A percentile compares a stretch with the other conserved stretches of the same genome.
These are phyloP conservation scores for Camelina neglecta DNA, from an alignment of 345 rosid genomes.

Conservation along the genomic window DNA sequence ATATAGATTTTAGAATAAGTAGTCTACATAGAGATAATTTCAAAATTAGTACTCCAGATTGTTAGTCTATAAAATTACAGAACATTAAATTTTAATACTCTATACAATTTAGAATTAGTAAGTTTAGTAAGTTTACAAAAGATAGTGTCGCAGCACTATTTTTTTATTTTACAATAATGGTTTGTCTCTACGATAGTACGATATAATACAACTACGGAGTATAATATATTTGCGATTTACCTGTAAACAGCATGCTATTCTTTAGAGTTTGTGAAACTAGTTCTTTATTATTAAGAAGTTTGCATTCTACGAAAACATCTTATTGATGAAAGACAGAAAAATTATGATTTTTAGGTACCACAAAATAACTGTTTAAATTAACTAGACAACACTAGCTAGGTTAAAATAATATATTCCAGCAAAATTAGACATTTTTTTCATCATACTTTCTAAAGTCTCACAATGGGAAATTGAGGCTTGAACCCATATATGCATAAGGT, in stretches of 20 bases:
- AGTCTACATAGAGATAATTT: not conserved
- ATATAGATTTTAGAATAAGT: not conserved
- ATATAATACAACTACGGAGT: too few relatives aligned
- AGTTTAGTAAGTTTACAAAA: too few relatives aligned
- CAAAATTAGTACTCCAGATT: not conserved
- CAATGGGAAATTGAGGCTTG: not conserved
- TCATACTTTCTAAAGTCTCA: not conserved
- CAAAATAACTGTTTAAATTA: constrained; percentile 1
- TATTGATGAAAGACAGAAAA: not conserved
- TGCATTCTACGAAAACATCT: not conserved
- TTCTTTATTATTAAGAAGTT: too few relatives aligned
- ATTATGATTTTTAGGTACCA: not conserved
- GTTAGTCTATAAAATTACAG: too few relatives aligned
- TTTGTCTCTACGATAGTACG: too few relatives aligned
- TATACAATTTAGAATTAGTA: too few relatives aligned
- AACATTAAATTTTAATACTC: too few relatives aligned
- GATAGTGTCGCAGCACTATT: not conserved
- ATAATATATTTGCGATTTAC: too few relatives aligned
- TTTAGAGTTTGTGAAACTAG: too few relatives aligned
- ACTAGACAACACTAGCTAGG: not conserved
- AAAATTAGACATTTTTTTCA: not conserved
- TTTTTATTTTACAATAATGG: not conserved
- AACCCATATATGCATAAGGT: not conserved
- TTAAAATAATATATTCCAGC: not conserved
- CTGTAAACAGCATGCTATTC: too few relatives aligned